phyloP scores from a whole-genome alignment of 176 grass and related monocot genomes.

The Triticum dicoccoides region DNA sequence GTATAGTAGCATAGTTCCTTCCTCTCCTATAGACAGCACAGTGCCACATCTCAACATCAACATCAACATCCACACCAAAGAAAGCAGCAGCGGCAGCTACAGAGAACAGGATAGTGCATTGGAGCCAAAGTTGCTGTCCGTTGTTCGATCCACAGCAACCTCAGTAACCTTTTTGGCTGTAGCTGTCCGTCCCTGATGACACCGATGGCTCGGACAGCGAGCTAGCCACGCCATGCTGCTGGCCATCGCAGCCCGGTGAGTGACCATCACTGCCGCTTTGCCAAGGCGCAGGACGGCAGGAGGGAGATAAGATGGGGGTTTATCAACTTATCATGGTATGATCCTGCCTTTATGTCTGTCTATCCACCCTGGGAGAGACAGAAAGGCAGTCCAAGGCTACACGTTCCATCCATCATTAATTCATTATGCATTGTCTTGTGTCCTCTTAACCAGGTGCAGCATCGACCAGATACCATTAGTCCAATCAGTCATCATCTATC shows the following conservation, averaged over 20 bases:
- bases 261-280: conserved; percentile 8
- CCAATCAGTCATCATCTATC: conserved; percentile 21
- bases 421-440: background rate
- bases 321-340: conserved; percentile 24
- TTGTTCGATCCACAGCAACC: conserved; percentile 19
- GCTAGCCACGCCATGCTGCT: background rate
- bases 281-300: background rate
- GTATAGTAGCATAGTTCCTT: conserved; percentile 6
- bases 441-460: conserved; percentile 20
- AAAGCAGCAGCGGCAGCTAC: conserved; percentile 21
- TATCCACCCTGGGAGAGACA: conserved; percentile 14
- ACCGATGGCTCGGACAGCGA: conserved; percentile 29
- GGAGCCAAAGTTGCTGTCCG: conserved; percentile 40
- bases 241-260: background rate
- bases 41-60: conserved; percentile 18
- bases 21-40: conserved; percentile 29
- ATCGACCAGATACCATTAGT: conserved; percentile 35
- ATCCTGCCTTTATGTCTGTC: conserved; percentile 6
- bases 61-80: background rate
- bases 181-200: conserved; percentile 49
- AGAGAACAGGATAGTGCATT: conserved; percentile 17
- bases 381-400: conserved; percentile 24
- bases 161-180: conserved; percentile 27
- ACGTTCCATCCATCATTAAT: background rate
- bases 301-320: conserved; percentile 10